A percentile compares a stretch with the other conserved stretches of the same genome.
These are phyloP conservation scores for Polygonum maritimum DNA, from an alignment of 148 eudicot species.

Conservation along the genomic window DNA sequence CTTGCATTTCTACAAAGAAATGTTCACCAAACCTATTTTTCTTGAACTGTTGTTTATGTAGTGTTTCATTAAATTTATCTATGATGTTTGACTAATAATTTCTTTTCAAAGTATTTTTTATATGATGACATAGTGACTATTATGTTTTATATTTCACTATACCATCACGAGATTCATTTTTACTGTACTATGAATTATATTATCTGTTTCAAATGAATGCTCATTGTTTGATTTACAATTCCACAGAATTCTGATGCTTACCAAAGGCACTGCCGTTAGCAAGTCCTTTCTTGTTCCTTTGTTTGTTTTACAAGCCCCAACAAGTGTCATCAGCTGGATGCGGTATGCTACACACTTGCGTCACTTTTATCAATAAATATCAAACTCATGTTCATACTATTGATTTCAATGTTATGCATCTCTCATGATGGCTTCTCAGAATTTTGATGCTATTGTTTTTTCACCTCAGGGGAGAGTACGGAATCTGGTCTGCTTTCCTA, in stretches of 20 bases:
- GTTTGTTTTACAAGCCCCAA: constrained; percentile 84
- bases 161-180: not conserved
- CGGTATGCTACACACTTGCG: constrained; percentile 36
- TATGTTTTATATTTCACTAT: constrained; percentile 1
- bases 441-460: not conserved
- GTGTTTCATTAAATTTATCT: not conserved
- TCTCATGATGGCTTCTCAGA: constrained; percentile 4
- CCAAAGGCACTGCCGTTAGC: constrained; percentile 65
- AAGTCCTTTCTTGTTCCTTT: constrained; percentile 84
- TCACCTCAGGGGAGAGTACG: constrained; percentile 75
- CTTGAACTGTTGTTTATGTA: not conserved
- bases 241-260: constrained; percentile 69
- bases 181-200: not conserved
- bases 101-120: not conserved
- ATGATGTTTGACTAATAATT: not conserved
- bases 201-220: not conserved
- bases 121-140: not conserved
- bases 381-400: not conserved
- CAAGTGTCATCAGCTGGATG: constrained; percentile 69
- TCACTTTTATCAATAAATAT: not conserved
- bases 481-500: constrained; percentile 76
- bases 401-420: not conserved
- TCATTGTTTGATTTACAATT: not conserved
- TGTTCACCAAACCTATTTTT: not conserved
- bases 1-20: not conserved